Evolutionary conservation across 2,329 filamentous ascomycete species (phyloP), one percentile per base, ranked within the genome.

Genomic region (Botryotinia globosa): DNA sequence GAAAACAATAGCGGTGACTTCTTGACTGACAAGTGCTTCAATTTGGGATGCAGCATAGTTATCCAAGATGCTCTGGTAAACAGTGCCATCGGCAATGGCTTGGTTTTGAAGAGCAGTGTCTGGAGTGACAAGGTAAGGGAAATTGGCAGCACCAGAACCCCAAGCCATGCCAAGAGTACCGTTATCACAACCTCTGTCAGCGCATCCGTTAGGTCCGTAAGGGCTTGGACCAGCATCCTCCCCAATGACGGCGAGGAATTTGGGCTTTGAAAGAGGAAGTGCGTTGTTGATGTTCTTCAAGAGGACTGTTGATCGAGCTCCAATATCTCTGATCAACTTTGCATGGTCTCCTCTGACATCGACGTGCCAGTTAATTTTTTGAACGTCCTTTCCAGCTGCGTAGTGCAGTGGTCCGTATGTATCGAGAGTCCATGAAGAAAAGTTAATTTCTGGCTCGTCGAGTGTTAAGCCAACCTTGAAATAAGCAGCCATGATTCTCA

Each of bases 401-500:
- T 71, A 71, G 51, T 73, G 67, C 6, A 70, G 22, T 59, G 72
- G 72, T 63, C 72, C 72, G 16, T 73, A 66, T n/a, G 92, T 94
- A 77, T 95, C 90, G 1, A 85, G 83, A 0, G 91, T 93, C 95
- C 95, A 98, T 8, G 94, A 94, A 78, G 91, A 91, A 83, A 98
- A 97, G 85, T 94, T 98, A 81, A 92, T 89, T 0, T 83, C 81
- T 48, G 78, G 76, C 48, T 80, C 77, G 71, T 80, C 69, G 83
- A 89, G 77, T 0, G 84, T 85, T 75, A 85, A 84, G 69, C 89
- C 88, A 54, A 90, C 88, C 82, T 91, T 91, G 84, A 90, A 92
- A 80, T 87, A 89, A 58, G 89, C 85, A 8, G 90, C 86, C 88
- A 92, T 91, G 80, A 92, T 97, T 77, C 96, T 90, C 82, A 94